Percentiles rank a stretch among this genome's conserved stretches.
Conservation (phyloP, 2,329 filamentous ascomycete genomes). For the Ascochyta viciae-villosae region DNA sequence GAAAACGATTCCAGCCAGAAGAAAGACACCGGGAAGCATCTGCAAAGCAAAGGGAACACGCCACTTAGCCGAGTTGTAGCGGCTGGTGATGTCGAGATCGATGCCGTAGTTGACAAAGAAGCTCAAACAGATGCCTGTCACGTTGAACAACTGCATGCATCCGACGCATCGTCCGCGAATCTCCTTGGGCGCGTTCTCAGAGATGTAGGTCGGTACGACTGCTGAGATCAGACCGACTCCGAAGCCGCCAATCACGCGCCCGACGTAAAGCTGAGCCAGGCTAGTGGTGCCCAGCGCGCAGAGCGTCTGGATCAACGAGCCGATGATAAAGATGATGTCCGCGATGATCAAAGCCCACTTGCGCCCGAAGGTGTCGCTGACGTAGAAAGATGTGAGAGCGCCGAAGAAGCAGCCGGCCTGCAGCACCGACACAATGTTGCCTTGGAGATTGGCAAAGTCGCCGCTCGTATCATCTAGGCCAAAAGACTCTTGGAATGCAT, state of each 20-base stretch:
- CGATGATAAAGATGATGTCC: constrained; percentile 53
- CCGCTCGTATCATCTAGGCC: constrained; percentile 41
- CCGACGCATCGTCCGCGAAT: constrained; percentile 50
- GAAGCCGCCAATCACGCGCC: constrained; percentile 54
- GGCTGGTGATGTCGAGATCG: constrained; percentile 50
- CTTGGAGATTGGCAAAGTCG: constrained; percentile 50
- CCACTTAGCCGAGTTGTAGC: constrained; percentile 58
- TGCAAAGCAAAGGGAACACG: constrained; percentile 61
- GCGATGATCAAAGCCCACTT: constrained; percentile 52
- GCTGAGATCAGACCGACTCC: constrained; percentile 53
- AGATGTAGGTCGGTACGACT: constrained; percentile 54
- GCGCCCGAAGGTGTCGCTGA: constrained; percentile 52
- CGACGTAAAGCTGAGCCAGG: constrained; percentile 52
- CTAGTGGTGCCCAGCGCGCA: constrained; percentile 45
- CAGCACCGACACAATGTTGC: constrained; percentile 55
- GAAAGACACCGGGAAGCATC: constrained; percentile 59
- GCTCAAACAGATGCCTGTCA: constrained; percentile 57
- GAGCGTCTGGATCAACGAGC: constrained; percentile 51
- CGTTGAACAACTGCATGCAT: constrained; percentile 52
- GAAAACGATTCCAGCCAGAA: constrained; percentile 59
- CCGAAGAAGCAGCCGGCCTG: constrained; percentile 56
- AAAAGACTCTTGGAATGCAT: constrained; percentile 53
- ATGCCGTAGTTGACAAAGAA: constrained; percentile 64
- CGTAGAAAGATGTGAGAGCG: constrained; percentile 52
- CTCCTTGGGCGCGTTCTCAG: constrained; percentile 55